Percentiles rank a stretch among this genome's conserved stretches.
phyloP scores from a whole-genome alignment of 345 rosid genomes.

The Nephelium lappaceum region DNA sequence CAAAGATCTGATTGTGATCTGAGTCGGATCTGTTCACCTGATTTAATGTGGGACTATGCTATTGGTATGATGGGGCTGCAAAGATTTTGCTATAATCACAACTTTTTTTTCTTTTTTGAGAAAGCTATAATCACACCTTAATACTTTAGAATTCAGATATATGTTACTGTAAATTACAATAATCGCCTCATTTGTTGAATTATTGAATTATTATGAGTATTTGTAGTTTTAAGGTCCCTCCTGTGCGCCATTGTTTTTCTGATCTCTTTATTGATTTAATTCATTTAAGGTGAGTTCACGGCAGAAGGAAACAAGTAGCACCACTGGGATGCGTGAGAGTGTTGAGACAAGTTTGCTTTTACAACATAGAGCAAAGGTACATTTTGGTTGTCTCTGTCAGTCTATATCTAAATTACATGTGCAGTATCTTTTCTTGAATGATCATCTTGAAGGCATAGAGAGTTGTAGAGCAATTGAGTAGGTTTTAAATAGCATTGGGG shows the following conservation, averaged over 20 bases:
- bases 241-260: constrained; percentile 13
- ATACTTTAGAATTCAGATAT: not conserved
- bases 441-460: not conserved
- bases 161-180: not conserved
- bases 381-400: constrained; percentile 21
- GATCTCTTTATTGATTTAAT: constrained; percentile 18
- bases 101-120: no score
- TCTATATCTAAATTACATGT: not conserved
- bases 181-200: not conserved
- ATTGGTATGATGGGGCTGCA: not conserved
- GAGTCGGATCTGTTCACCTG: no score
- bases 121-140: no score
- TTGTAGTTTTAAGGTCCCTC: not conserved
- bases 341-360: constrained; percentile 93
- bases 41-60: not conserved
- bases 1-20: no score
- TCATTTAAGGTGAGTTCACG: constrained; percentile 74
- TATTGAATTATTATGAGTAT: not conserved
- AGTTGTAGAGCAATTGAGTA: not conserved
- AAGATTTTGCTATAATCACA: not conserved
- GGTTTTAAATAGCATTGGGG: not conserved
- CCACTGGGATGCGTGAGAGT: constrained; percentile 92
- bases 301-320: constrained; percentile 97
- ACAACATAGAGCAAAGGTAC: constrained; percentile 87
- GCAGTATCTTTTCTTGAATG: constrained; percentile 12